A percentile compares a stretch with the other conserved stretches of the same genome.
Evolutionary conservation across 495 filamentous ascomycete species (phyloP).

Genomic region (Tuber aestivum): DNA sequence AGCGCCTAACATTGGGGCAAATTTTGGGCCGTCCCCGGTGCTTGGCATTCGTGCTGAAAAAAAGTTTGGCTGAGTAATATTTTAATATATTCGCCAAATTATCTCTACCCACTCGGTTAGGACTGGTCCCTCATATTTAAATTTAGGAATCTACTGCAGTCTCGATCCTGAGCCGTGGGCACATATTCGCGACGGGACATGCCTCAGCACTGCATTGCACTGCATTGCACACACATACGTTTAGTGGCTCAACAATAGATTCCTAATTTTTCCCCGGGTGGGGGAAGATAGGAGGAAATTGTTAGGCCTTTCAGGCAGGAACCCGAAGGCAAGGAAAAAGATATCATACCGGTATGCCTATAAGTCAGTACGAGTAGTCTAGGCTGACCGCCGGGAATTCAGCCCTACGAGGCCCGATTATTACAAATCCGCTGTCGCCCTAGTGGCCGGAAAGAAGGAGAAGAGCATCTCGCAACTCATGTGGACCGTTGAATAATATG

Average conservation of each 20-base stretch:
- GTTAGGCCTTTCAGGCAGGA: background rate
- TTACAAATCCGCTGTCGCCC: background rate
- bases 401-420: background rate
- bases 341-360: background rate
- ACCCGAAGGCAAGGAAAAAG: background rate
- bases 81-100: too few species aligned
- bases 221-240: background rate
- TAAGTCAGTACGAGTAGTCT: background rate
- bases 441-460: background rate
- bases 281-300: background rate
- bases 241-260: background rate
- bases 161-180: too few species aligned
- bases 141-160: too few species aligned
- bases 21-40: too few species aligned
- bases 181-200: too few species aligned
- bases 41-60: too few species aligned
- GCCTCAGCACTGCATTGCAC: too few species aligned
- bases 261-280: background rate
- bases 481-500: background rate
- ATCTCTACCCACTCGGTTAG: too few species aligned
- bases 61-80: too few species aligned
- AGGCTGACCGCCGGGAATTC: background rate
- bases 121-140: too few species aligned
- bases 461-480: background rate
- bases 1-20: too few species aligned